These are phyloP conservation scores for Zymoseptoria ardabiliae DNA, from an alignment of 2,329 filamentous ascomycete genomes.

Conservation along the genomic window DNA sequence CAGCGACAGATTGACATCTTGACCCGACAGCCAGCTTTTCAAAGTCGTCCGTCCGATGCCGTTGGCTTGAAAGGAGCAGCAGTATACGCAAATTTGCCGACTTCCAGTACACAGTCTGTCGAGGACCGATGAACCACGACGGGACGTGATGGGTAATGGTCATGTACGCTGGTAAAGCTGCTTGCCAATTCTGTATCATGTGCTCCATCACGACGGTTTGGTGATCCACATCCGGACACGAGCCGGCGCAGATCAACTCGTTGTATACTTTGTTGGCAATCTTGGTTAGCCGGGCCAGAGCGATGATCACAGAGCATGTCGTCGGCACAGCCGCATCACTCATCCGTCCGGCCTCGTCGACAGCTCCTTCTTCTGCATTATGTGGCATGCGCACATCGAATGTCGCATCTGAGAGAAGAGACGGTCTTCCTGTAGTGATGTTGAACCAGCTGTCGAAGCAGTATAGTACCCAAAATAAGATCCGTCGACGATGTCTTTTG, in stretches of 20 bases:
- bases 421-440: constrained; percentile 26
- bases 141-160: constrained; percentile 8
- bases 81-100: constrained; percentile 17
- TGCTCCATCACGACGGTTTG: constrained; percentile 16
- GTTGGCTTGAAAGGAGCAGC: constrained; percentile 12
- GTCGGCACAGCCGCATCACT: constrained; percentile 12
- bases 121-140: constrained; percentile 15
- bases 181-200: constrained; percentile 15
- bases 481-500: constrained; percentile 8
- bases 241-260: constrained; percentile 8
- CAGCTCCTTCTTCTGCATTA: constrained; percentile 8
- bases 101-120: constrained; percentile 18
- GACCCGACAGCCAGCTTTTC: constrained; percentile 11
- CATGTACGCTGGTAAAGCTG: constrained; percentile 15
- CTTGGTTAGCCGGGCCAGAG: constrained; percentile 13
- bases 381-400: constrained; percentile 11
- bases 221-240: constrained; percentile 10
- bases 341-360: background rate
- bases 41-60: constrained; percentile 10
- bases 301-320: constrained; percentile 13
- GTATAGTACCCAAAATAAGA: constrained; percentile 23
- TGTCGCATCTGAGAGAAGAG: constrained; percentile 13
- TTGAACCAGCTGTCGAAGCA: constrained; percentile 29
- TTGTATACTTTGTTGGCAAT: constrained; percentile 18
- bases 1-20: constrained; percentile 12